Percentiles rank a stretch among this genome's conserved stretches.
phyloP scores from a whole-genome alignment of 768 basidiomycete species.

The Pholiota conissans region DNA sequence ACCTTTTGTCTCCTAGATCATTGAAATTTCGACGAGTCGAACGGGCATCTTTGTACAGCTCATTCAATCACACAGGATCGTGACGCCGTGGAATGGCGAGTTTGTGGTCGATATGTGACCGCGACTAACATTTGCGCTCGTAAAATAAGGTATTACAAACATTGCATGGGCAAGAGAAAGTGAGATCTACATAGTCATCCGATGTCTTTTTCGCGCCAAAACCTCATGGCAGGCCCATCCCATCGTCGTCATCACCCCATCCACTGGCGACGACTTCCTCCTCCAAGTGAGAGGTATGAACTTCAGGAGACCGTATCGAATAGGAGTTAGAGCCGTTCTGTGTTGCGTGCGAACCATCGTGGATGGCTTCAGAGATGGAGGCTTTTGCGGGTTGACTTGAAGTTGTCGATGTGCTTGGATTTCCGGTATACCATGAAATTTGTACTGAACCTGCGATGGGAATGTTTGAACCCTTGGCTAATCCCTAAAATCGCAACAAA shows the following conservation, averaged over 20 bases:
- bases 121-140: slow-evolving; percentile 1
- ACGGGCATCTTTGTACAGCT: too few species aligned
- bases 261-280: slow-evolving; percentile 67
- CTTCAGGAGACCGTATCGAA: slow-evolving; percentile 32
- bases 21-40: too few species aligned
- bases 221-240: slow-evolving; percentile 66
- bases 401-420: slow-evolving; percentile 19
- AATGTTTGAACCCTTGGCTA: slow-evolving; percentile 70
- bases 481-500: slow-evolving; percentile 43
- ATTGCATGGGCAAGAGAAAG: slow-evolving; percentile 10
- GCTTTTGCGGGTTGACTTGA: slow-evolving; percentile 20
- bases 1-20: neutral
- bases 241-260: slow-evolving; percentile 73
- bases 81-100: neutral
- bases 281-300: slow-evolving; percentile 34
- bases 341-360: slow-evolving; percentile 9
- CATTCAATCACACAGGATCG: neutral
- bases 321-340: slow-evolving; percentile 21
- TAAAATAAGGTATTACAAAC: slow-evolving; percentile 15
- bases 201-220: neutral
- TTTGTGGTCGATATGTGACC: slow-evolving; percentile 1
- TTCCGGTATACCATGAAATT: slow-evolving; percentile 62
- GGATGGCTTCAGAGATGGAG: slow-evolving; percentile 12
- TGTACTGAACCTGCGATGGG: slow-evolving; percentile 66
- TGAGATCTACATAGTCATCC: slow-evolving; percentile 2